These are phyloP conservation scores for Protomyces pachydermus DNA, from an alignment of 1,139 yeast genomes.

Conservation along the genomic window DNA sequence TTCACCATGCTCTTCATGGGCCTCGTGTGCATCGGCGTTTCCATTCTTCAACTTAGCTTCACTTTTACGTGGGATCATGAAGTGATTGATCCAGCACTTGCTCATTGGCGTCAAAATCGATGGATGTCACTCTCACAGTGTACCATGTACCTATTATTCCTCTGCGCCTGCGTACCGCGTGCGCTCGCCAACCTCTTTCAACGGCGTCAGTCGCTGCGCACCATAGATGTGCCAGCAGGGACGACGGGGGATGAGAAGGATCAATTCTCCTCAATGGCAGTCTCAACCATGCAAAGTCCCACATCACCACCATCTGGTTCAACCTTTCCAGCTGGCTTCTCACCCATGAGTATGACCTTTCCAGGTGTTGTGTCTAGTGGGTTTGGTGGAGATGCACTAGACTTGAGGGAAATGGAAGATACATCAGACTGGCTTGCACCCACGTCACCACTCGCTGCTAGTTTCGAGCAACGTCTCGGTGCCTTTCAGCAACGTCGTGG, in stretches of 20 bases:
- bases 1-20: not conserved
- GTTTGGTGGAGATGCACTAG: no score
- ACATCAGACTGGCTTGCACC: not conserved
- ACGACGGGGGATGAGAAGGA: not conserved
- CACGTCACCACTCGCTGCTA: not conserved
- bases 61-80: not conserved
- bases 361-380: not conserved
- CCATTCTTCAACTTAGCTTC: not conserved
- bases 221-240: no score
- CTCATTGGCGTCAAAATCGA: not conserved
- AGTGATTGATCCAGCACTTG: not conserved
- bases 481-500: not conserved
- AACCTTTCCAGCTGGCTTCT: not conserved
- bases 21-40: not conserved
- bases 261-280: not conserved
- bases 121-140: not conserved
- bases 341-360: not conserved
- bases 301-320: not conserved
- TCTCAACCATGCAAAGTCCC: not conserved
- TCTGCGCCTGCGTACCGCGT: not conserved
- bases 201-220: not conserved
- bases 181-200: not conserved
- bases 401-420: not conserved
- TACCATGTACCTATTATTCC: not conserved
- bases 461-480: not conserved